phyloP scores from a whole-genome alignment of 805 yeast genomes.

The Yamadazyma laniorum region DNA sequence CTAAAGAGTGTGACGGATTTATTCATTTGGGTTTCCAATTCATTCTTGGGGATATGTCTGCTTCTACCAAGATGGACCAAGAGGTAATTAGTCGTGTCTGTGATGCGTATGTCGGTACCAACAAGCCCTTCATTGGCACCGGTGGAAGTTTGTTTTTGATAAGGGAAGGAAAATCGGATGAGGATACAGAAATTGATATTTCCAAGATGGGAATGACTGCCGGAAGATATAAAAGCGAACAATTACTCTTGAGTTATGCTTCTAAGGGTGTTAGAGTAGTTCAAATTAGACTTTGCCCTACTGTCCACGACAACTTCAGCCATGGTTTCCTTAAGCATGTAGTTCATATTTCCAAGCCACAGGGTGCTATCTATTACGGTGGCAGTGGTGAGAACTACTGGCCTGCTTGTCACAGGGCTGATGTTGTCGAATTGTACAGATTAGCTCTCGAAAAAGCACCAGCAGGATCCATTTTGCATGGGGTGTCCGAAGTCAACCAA shows the following conservation, averaged over 20 bases:
- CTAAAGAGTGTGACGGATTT: constrained; percentile 31
- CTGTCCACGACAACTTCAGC: constrained; percentile 33
- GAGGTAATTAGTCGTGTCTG: constrained; percentile 24
- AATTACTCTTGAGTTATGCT: constrained; percentile 8
- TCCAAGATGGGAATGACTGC: neutral
- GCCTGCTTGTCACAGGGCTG: constrained; percentile 29
- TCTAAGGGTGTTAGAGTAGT: constrained; percentile 23
- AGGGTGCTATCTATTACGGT: constrained; percentile 29
- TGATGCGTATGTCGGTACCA: constrained; percentile 26
- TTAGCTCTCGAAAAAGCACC: constrained; percentile 12
- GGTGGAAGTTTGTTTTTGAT: neutral
- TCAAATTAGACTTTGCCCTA: constrained; percentile 29
- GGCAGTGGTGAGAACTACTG: constrained; percentile 33
- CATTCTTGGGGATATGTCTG: constrained; percentile 21
- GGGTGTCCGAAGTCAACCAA: constrained; percentile 17
- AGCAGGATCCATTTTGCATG: constrained; percentile 10
- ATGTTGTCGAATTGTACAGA: constrained; percentile 28
- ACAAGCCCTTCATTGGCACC: constrained; percentile 21
- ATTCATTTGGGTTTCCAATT: constrained; percentile 35
- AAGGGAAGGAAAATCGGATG: neutral
- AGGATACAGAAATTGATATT: neutral
- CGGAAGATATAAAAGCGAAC: neutral
- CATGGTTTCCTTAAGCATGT: constrained; percentile 21
- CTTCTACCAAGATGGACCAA: constrained; percentile 20
- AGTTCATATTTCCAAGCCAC: constrained; percentile 26